Conservation (phyloP, 768 basidiomycete genomes). For the Chalciporus pseudorubinellus region DNA sequence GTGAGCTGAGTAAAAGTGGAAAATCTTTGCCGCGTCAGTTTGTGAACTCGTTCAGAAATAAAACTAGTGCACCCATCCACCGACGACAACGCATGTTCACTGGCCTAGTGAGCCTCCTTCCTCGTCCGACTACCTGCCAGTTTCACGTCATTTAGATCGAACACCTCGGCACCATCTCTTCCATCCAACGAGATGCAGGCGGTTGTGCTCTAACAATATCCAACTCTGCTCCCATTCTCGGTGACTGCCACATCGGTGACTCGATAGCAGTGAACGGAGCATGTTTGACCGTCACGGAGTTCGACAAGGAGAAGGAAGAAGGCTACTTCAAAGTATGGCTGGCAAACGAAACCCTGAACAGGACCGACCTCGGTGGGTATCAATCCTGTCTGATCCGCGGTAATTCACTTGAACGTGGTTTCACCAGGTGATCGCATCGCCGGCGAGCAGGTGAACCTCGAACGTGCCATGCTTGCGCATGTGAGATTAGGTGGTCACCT, state of each 20-base stretch:
- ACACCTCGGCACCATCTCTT: constrained; percentile 74
- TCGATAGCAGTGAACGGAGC: constrained; percentile 88
- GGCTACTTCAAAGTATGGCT: constrained; percentile 94
- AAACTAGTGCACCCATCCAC: background rate
- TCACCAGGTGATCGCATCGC: constrained; percentile 68
- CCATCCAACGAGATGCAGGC: constrained; percentile 59
- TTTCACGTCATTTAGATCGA: constrained; percentile 63
- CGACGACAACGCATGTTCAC: constrained; percentile 59
- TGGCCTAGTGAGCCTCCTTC: constrained; percentile 56
- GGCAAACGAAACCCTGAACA: constrained; percentile 89
- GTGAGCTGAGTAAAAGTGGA: no score
- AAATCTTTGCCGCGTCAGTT: background rate
- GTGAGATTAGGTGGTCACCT: constrained; percentile 95
- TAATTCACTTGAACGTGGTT: constrained; percentile 3
- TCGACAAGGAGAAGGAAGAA: constrained; percentile 55
- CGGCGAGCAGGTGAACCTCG: constrained; percentile 84
- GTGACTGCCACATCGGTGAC: constrained; percentile 90
- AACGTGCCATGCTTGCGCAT: constrained; percentile 92
- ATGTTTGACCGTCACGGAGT: constrained; percentile 90
- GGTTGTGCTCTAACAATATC: constrained; percentile 84
- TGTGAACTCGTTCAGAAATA: background rate
- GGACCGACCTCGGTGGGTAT: constrained; percentile 81
- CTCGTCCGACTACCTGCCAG: background rate
- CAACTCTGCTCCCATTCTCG: constrained; percentile 68
- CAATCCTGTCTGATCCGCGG: background rate